Percentiles rank a stretch among this genome's conserved stretches.
These are phyloP conservation scores for Phytophthora pistaciae DNA, from an alignment of 352 stramenopile species.

Conservation along the genomic window DNA sequence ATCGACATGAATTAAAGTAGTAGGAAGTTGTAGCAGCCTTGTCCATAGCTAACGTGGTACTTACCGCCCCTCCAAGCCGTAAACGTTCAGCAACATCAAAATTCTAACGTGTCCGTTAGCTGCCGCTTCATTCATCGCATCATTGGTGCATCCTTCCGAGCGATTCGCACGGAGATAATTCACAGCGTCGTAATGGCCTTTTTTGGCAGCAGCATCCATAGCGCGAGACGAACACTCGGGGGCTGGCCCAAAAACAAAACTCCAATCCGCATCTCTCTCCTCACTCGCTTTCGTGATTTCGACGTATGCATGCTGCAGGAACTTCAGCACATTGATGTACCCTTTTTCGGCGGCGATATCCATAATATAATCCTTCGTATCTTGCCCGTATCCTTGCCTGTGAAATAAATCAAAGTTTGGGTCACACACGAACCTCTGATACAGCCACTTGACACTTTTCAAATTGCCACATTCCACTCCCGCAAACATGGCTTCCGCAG, in stretches of 20 bases:
- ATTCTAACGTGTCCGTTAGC: neutral
- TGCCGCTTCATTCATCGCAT: neutral
- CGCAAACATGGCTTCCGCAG: neutral
- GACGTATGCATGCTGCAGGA: neutral
- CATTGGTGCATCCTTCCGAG: neutral
- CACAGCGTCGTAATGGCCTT: neutral
- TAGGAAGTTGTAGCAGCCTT: neutral
- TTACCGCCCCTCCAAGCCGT: neutral
- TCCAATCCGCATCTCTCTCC: neutral
- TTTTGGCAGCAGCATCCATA: neutral
- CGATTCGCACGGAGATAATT: slow-evolving; percentile 7
- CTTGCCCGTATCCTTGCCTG: no score
- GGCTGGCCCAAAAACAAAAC: neutral
- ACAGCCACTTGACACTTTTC: neutral
- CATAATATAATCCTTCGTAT: neutral
- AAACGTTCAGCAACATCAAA: neutral
- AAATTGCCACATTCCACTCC: neutral
- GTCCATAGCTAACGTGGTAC: neutral
- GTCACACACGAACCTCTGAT: neutral
- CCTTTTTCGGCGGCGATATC: neutral
- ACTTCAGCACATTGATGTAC: neutral
- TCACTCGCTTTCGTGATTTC: neutral
- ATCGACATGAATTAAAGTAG: neutral
- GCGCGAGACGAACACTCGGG: neutral
- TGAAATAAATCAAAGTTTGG: neutral